Percentiles rank a stretch among this genome's conserved stretches.
phyloP scores from a whole-genome alignment of 306 rosid species.

The Fragaria iinumae region DNA sequence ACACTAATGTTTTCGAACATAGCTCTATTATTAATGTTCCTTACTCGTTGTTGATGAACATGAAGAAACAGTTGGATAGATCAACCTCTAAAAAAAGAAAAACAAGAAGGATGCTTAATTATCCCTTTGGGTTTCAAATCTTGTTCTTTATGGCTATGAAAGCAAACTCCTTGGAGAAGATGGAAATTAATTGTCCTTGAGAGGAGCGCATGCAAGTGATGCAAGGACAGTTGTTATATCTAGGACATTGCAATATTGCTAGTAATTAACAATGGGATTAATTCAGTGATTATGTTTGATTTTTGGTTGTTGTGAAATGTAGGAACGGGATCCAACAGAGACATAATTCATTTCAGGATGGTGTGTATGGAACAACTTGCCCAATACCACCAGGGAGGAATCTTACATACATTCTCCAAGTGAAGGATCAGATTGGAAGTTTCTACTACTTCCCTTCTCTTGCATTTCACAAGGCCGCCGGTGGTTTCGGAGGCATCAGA shows the following conservation, averaged over 20 bases:
- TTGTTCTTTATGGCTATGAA: too few relatives aligned
- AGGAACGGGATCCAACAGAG: slow-evolving; percentile 94
- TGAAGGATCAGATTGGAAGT: slow-evolving; percentile 97
- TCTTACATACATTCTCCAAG: slow-evolving; percentile 90
- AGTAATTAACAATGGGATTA: not conserved
- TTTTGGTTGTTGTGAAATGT: not conserved
- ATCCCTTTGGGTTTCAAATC: too few relatives aligned
- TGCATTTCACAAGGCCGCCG: slow-evolving; percentile 93
- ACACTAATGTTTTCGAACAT: not conserved
- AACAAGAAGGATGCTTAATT: too few relatives aligned
- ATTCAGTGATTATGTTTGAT: not conserved
- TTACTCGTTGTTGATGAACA: not conserved
- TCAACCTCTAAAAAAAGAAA: too few relatives aligned
- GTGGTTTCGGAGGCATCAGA: slow-evolving; percentile 95
- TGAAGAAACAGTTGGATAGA: too few relatives aligned
- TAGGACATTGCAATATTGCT: not conserved
- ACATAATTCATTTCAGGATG: slow-evolving; percentile 86
- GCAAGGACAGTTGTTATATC: not conserved
- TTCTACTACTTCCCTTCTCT: slow-evolving; percentile 92
- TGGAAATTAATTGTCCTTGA: not conserved
- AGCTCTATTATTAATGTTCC: not conserved
- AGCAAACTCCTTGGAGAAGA: not conserved
- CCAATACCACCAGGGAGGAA: slow-evolving; percentile 92
- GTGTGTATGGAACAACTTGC: slow-evolving; percentile 87
- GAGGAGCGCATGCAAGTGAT: not conserved